These are phyloP conservation scores for Hypoxylon cercidicola DNA, from an alignment of 495 filamentous ascomycete species.

Conservation along the genomic window DNA sequence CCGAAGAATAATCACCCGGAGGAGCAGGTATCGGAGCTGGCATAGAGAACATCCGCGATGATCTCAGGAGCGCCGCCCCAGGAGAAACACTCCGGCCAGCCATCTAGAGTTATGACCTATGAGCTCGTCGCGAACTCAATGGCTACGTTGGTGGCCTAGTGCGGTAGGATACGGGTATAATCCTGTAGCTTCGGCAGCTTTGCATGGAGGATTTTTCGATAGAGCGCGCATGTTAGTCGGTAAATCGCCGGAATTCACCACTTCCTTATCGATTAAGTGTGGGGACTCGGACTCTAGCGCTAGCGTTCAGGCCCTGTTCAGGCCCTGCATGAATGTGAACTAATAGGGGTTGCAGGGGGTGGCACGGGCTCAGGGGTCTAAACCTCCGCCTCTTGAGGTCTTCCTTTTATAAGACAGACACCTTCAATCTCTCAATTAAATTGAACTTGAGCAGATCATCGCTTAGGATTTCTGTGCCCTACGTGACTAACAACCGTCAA, in stretches of 20 bases:
- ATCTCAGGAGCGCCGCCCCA: constrained; percentile 67
- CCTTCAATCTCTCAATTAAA: background rate
- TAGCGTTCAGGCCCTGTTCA: constrained; percentile 1
- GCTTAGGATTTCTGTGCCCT: background rate
- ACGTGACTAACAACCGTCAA: background rate
- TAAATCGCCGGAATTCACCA: constrained; percentile 24
- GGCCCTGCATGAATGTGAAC: background rate
- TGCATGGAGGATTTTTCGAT: constrained; percentile 33
- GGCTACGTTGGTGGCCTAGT: constrained; percentile 17
- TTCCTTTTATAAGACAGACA: background rate
- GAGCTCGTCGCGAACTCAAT: constrained; percentile 34
- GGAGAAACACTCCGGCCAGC: constrained; percentile 61
- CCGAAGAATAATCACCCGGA: constrained; percentile 45
- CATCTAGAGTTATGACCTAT: constrained; percentile 30
- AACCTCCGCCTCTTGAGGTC: background rate
- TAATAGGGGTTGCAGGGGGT: constrained; percentile 9
- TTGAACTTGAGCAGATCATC: background rate
- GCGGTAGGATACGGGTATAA: background rate
- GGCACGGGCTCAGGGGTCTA: constrained; percentile 31
- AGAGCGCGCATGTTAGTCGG: constrained; percentile 17
- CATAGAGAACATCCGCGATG: constrained; percentile 68
- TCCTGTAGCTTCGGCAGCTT: constrained; percentile 14
- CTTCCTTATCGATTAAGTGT: constrained; percentile 31
- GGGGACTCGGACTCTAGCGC: background rate
- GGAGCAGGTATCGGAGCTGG: constrained; percentile 62